These are phyloP conservation scores for Fusarium nurragi DNA, from an alignment of 2,329 filamentous ascomycete species.

Conservation along the genomic window DNA sequence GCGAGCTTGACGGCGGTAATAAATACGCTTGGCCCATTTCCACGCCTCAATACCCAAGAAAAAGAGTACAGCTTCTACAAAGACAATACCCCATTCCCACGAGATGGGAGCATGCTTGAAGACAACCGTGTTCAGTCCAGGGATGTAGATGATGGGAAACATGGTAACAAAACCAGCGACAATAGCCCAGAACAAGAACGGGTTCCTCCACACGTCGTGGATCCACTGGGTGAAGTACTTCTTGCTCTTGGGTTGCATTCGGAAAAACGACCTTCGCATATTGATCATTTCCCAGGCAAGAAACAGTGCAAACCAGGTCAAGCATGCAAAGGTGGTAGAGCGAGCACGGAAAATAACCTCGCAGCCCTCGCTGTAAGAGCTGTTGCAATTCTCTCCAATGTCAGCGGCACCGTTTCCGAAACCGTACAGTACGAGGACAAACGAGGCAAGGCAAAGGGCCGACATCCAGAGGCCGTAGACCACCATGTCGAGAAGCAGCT, in stretches of 20 bases:
- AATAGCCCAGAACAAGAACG: constrained; percentile 74
- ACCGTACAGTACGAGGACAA: constrained; percentile 62
- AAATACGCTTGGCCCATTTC: constrained; percentile 66
- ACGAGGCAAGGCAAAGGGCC: constrained; percentile 63
- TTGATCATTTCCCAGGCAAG: constrained; percentile 80
- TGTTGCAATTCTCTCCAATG: constrained; percentile 69
- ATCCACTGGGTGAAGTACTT: constrained; percentile 73
- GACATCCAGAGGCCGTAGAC: constrained; percentile 75
- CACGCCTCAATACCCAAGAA: constrained; percentile 66
- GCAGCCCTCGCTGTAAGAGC: constrained; percentile 61
- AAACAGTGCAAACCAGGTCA: constrained; percentile 80
- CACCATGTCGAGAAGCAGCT: constrained; percentile 72
- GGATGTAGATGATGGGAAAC: constrained; percentile 65
- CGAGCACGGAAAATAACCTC: constrained; percentile 73
- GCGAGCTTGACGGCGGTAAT: constrained; percentile 48
- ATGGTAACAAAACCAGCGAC: constrained; percentile 56
- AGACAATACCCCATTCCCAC: constrained; percentile 70
- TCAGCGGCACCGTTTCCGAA: constrained; percentile 59
- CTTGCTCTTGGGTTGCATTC: constrained; percentile 72
- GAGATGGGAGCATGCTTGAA: constrained; percentile 67
- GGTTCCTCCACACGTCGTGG: constrained; percentile 72
- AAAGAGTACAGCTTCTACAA: constrained; percentile 64
- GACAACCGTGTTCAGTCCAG: constrained; percentile 64
- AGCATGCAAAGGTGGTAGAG: constrained; percentile 74
- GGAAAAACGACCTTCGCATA: constrained; percentile 76